A percentile compares a stretch with the other conserved stretches of the same genome.
Evolutionary conservation across 768 basidiomycete species (phyloP).

Genomic region (Collybia nuda): DNA sequence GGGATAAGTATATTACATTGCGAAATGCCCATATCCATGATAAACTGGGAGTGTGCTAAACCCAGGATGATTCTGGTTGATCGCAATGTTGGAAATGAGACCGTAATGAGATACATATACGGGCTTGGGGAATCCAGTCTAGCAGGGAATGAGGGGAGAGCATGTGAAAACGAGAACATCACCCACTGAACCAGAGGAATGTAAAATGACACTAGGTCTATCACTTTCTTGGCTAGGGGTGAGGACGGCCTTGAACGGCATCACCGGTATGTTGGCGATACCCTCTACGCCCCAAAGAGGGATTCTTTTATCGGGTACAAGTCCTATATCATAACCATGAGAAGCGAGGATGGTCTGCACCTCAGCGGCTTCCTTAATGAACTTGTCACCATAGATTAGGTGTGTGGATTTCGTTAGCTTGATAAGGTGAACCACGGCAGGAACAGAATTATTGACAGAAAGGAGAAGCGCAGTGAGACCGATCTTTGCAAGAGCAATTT

Average conservation of each 20-base stretch:
- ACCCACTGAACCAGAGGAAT: conserved; percentile 40
- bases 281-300: conserved; percentile 39
- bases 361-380: conserved; percentile 28
- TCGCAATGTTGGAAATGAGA: conserved; percentile 30
- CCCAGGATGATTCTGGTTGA: conserved; percentile 30
- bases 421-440: conserved; percentile 43
- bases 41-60: conserved; percentile 49
- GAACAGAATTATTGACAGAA: conserved; percentile 44
- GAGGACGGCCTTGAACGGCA: conserved; percentile 22
- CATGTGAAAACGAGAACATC: not conserved
- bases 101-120: conserved; percentile 35
- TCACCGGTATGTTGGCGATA: conserved; percentile 22
- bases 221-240: conserved; percentile 29
- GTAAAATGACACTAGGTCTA: conserved; percentile 37
- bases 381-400: conserved; percentile 39
- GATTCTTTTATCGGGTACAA: conserved; percentile 32
- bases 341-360: conserved; percentile 25
- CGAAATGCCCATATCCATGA: conserved; percentile 38
- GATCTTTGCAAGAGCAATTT: conserved; percentile 40
- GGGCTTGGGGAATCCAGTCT: conserved; percentile 50
- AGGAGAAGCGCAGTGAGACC: conserved; percentile 35
- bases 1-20: conserved; percentile 18
- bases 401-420: conserved; percentile 33
- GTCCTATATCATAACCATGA: conserved; percentile 15
- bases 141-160: not conserved